Percentiles rank a stretch among this genome's conserved stretches.
Evolutionary conservation across 345 rosid genomes (phyloP).

Genomic region (Salix suchowensis): DNA sequence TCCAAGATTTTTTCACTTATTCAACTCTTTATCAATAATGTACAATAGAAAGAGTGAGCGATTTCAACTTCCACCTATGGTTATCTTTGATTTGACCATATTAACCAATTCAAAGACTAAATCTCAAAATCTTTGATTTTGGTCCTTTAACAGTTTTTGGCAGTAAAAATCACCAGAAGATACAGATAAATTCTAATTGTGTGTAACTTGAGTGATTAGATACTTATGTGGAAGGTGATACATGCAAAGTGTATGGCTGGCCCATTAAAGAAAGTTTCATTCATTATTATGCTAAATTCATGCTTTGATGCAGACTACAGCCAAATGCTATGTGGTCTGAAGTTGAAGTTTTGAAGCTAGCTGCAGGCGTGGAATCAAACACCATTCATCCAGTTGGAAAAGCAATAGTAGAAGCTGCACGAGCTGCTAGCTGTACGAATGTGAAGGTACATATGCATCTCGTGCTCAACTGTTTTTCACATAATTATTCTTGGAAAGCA

Average conservation of each 20-base stretch:
- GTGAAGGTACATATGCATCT: conserved; percentile 44
- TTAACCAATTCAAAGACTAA: background rate
- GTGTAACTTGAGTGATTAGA: background rate
- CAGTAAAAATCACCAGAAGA: background rate
- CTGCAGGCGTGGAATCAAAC: conserved; percentile 90
- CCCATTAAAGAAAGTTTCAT: background rate
- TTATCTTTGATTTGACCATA: background rate
- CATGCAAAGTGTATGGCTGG: background rate
- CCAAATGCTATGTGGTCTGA: conserved; percentile 44
- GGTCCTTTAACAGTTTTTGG: background rate
- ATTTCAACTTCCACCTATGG: background rate
- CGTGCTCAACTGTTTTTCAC: background rate
- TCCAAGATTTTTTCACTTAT: background rate
- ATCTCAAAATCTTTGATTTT: background rate
- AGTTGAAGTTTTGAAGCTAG: conserved; percentile 68
- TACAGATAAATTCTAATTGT: background rate
- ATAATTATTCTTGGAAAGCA: background rate
- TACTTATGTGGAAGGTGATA: background rate
- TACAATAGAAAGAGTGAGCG: background rate
- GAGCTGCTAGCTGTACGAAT: conserved; percentile 37
- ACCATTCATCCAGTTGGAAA: conserved; percentile 93
- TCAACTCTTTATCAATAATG: background rate
- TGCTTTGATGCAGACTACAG: conserved; percentile 45
- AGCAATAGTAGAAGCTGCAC: conserved; percentile 86
- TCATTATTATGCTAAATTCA: background rate